Base-by-base conservation (phyloP, 495 filamentous ascomycete species). In the Tetracladium marchalianum region DNA sequence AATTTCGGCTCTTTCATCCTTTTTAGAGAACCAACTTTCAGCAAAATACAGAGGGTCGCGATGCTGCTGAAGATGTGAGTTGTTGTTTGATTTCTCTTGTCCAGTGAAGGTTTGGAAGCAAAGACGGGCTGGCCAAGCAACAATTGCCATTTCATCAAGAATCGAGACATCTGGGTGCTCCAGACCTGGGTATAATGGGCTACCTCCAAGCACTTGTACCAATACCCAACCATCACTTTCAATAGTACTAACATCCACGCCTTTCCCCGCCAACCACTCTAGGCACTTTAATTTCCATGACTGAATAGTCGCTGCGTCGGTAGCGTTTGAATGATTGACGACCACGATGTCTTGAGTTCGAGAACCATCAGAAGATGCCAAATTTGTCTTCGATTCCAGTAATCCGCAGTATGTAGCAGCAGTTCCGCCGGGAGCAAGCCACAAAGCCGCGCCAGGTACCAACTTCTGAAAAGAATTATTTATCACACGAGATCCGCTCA, bases 21-120 rank as follows among this genome's bases (percentile, higher is more conserved):
- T 58, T 33, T 63, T 59, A 51, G 65, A 43, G 53, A 73, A 75
- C 89, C 89, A 95, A 17, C 67, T 62, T 61, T 86, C 78, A 2
- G 83, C 84, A 52, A 76, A 73, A 10, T 70, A 65, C 22, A 94
- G 55, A 16, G 84, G 81, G 57, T 90, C 81, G 34, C 65, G 57
- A 19, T 15, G 19, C 42, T 12, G 38, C 22, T 27, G 22, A 27
- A 27, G 22, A 27, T 27, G 22, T 27, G 22, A 3, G 4, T 11
- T 13, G 13, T 15, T 37, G 35, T 13, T 32, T 11, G 13, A 13
- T 35, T 33, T 45, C 18, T 7, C 27, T 4, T 35, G 19, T 6
- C 35, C 12, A 47, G 17, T 50, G 11, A 52, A 45, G 27, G 46
- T 36, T 24, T 48, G 49, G 46, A 75, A 78, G 50, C 71, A 77